Percentiles rank a stretch among this genome's conserved stretches.
Evolutionary conservation across 495 filamentous ascomycete genomes (phyloP).

Genomic region (Viridothelium virens): DNA sequence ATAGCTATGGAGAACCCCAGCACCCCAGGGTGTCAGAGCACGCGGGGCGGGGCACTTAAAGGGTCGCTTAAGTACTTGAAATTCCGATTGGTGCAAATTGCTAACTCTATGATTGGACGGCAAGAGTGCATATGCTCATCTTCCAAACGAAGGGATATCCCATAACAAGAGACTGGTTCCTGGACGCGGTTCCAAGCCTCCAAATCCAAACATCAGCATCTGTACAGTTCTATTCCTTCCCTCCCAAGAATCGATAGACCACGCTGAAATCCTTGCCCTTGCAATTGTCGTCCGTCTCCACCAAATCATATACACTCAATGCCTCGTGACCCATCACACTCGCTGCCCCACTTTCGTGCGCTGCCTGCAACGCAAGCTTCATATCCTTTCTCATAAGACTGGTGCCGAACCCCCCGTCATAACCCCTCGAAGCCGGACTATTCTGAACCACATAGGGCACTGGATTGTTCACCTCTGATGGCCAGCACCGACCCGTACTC

Average conservation of each 20-base stretch:
- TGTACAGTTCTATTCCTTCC: slow-evolving; percentile 27
- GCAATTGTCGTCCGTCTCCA: slow-evolving; percentile 28
- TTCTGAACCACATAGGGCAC: slow-evolving; percentile 73
- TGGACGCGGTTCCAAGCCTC: too few species aligned
- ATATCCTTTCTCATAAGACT: slow-evolving; percentile 69
- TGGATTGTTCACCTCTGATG: slow-evolving; percentile 85
- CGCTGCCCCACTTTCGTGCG: slow-evolving; percentile 29
- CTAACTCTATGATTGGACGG: too few species aligned
- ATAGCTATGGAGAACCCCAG: background rate
- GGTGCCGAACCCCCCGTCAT: slow-evolving; percentile 75
- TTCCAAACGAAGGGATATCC: background rate
- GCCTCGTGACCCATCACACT: slow-evolving; percentile 29
- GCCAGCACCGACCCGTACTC: slow-evolving; percentile 84
- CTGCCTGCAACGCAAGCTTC: slow-evolving; percentile 32
- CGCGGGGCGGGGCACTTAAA: too few species aligned
- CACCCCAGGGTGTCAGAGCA: too few species aligned
- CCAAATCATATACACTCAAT: slow-evolving; percentile 34
- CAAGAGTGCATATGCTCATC: too few species aligned
- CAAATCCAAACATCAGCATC: background rate
- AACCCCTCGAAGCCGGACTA: slow-evolving; percentile 65
- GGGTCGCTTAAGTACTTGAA: too few species aligned
- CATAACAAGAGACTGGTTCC: background rate
- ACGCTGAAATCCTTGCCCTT: slow-evolving; percentile 38
- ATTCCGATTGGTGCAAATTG: too few species aligned
- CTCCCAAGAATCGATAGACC: slow-evolving; percentile 38